Evolutionary conservation across 495 filamentous ascomycete genomes (phyloP), one percentile per base, ranked within the genome.

Genomic region (Alectoria sarmentosa): DNA sequence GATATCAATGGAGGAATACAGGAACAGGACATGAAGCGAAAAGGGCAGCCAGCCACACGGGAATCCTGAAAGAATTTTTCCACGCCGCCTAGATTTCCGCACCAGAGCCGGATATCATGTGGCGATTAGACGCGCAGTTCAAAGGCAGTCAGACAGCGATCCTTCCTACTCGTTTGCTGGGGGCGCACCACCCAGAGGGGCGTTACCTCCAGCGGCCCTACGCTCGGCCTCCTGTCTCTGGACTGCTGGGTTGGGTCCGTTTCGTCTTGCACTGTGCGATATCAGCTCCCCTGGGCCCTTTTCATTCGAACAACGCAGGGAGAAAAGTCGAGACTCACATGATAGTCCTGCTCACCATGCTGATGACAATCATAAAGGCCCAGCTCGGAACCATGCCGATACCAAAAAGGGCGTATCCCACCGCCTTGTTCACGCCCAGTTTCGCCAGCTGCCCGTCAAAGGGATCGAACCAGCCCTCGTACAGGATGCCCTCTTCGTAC

Each of bases 381-480:
- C 89, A 96, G 68, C 78, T 85, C 8, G 86, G 86, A 42, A 88
- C 74, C 72, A 78, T 72, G 17, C 78, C 71, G 65, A 88, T 79
- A 28, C 62, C 80, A 65, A 75, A 87, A 62, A 94, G 78, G 60
- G 86, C 66, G 71, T 91, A 95, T 26, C 86, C 92, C 21, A 90
- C 57, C 14, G 88, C 85, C 38, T 86, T 76, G 21, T 81, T 76
- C 61, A 96, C 70, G 44, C 83, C 81, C 63, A 82, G 79, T 76
- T 89, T 71, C 41, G 86, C 88, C 44, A 95, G 72, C 69, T 75
- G 76, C 61, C 91, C 88, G 70, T 92, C 85, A 61, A 90, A 89
- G 37, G 92, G 91, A 75, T 97, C 91, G 73, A 90, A 87, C 48
- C 78, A 76, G 52, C 90, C 89, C 66, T 91, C 87, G 73, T 90